Percentiles rank a stretch among this genome's conserved stretches.
Conservation (phyloP, 768 basidiomycete genomes). For the Epithele typhae region DNA sequence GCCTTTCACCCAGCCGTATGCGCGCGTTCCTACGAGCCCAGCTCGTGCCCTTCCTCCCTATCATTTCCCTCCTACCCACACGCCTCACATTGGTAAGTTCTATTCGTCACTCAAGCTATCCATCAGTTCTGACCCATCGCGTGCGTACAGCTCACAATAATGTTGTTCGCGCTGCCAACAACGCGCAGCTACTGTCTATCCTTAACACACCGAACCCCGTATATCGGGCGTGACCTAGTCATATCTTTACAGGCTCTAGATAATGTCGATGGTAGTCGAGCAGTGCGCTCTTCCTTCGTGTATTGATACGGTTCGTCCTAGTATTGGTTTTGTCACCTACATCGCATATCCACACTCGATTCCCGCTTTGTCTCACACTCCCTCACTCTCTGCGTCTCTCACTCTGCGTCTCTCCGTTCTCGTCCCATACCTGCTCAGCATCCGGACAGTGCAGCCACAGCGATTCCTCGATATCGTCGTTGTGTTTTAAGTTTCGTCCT, state of each 20-base stretch:
- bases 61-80: constrained; percentile 1
- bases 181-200: constrained; percentile 26
- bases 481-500: not conserved
- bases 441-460: constrained; percentile 11
- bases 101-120: not conserved
- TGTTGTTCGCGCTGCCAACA: constrained; percentile 15
- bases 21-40: constrained; percentile 3
- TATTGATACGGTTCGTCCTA: constrained; percentile 19
- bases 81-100: constrained; percentile 7
- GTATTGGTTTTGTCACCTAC: constrained; percentile 16
- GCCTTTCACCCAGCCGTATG: constrained; percentile 3
- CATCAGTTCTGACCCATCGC: not conserved
- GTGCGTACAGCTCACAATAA: constrained; percentile 7
- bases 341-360: constrained; percentile 5
- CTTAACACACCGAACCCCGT: constrained; percentile 23
- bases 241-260: constrained; percentile 13
- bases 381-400: not conserved
- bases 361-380: not conserved
- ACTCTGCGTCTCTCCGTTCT: not conserved
- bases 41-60: constrained; percentile 11
- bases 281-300: constrained; percentile 16
- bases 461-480: constrained; percentile 21
- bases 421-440: constrained; percentile 23
- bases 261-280: constrained; percentile 17
- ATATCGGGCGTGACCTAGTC: constrained; percentile 19